These are phyloP conservation scores for Zygotorulaspora mrakii DNA, from an alignment of 1,139 yeast genomes.

Conservation along the genomic window DNA sequence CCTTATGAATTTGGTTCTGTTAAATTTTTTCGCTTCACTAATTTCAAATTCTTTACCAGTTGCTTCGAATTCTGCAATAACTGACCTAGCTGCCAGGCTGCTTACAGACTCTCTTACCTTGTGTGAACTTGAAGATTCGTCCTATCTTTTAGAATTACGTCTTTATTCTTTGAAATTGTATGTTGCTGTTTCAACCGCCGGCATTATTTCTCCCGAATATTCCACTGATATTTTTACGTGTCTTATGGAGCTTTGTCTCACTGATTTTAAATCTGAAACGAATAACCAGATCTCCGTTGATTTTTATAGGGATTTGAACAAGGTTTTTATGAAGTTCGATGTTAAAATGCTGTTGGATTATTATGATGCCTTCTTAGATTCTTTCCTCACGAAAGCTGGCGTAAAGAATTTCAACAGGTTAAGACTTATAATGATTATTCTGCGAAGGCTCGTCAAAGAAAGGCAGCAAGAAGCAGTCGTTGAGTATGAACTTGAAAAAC, in stretches of 20 bases:
- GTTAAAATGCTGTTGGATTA: conserved; percentile 15
- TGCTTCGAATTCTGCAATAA: conserved; percentile 9
- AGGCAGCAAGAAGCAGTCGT: conserved; percentile 57
- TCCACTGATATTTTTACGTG: conserved; percentile 27
- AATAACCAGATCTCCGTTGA: conserved; percentile 29
- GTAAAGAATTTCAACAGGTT: conserved; percentile 30
- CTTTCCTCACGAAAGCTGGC: conserved; percentile 15
- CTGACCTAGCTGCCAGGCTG: conserved; percentile 34
- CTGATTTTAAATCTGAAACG: conserved; percentile 18
- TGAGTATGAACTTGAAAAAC: conserved; percentile 52
- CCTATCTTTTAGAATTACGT: conserved; percentile 42
- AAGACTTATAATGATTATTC: conserved; percentile 40
- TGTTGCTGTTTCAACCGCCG: conserved; percentile 10
- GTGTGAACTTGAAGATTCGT: conserved; percentile 42
- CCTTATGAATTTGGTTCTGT: conserved; percentile 49
- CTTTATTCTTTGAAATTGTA: conserved; percentile 49
- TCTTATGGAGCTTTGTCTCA: conserved; percentile 29
- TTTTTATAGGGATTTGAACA: conserved; percentile 25
- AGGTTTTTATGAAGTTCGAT: conserved; percentile 20
- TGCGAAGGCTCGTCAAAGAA: conserved; percentile 38
- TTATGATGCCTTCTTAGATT: conserved; percentile 24
- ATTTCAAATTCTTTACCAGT: conserved; percentile 21
- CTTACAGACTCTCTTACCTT: conserved; percentile 51
- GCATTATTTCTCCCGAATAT: conserved; percentile 17
- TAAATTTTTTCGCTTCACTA: conserved; percentile 44